Evolutionary conservation across 768 basidiomycete species (phyloP), one percentile per base, ranked within the genome.

Genomic region (Termitomyces sp.): DNA sequence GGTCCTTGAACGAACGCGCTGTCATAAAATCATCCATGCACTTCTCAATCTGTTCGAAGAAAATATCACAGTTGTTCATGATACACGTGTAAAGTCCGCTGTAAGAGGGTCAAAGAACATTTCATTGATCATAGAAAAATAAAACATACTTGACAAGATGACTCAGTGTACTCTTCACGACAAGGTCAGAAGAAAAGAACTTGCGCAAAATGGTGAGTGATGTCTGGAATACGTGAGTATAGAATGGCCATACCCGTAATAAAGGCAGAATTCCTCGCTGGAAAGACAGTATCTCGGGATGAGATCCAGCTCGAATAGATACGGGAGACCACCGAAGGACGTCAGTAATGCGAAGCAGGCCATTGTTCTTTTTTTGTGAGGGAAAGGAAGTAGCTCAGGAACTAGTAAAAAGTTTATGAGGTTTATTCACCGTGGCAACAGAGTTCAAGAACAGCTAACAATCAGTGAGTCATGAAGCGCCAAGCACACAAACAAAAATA

Each of bases 151-250:
- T 86, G 41, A 79, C 76, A 36, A 73, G 68, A 42, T 78, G 76
- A 18, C 67, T 72, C 26, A 84, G 60, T 1, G 80, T 85, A 59
- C 81, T 84, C 66, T 83, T 83, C 39, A 85, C 64, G 7, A 87
- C 77, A 48, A 79, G 78, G 20, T 83, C 79, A 9, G 85, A 85
- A 0, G 85, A 76, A 41, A 83, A 67, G 64, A 84, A 85, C 84
- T 87, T 39, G 46, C 24, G 4, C 18, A 12, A 22, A 16, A 8
- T 41, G 9, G 43, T 56, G 31, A 55, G 49, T 22, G 7, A 42
- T n/a, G 6, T n/a, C 12, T 29, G 31, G 18, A 3, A 32, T 8
- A 22, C 8, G 31, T 2, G 9, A 44, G 24, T 31, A 14, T 5
- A 5, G 9, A 43, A 41, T n/a, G 53, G 12, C 56, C 62, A 37